Evolutionary conservation across 208 protist genomes (phyloP).

Genomic region (Trypanosoma lewisi): DNA sequence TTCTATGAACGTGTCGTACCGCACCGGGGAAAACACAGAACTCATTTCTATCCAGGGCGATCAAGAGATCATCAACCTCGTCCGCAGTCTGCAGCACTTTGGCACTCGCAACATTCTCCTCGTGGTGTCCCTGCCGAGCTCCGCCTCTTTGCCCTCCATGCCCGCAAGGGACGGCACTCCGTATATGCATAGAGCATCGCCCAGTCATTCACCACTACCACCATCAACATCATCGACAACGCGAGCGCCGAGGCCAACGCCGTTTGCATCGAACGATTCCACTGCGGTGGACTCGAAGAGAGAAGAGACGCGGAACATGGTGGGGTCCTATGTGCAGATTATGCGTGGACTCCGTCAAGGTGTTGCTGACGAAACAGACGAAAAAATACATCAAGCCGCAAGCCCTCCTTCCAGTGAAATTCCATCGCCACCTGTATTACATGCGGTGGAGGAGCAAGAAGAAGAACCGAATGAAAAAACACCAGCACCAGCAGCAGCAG

Average conservation of each 20-base stretch:
- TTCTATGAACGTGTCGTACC: neutral
- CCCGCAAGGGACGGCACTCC: neutral
- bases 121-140: neutral
- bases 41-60: slow-evolving; percentile 18
- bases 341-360: neutral
- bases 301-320: slow-evolving; percentile 3
- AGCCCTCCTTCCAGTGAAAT: neutral
- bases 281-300: neutral
- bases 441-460: neutral
- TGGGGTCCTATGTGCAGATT: neutral
- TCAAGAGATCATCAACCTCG: slow-evolving; percentile 26
- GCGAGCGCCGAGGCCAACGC: neutral
- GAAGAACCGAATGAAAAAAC: slow-evolving; percentile 1
- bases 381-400: neutral
- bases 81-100: slow-evolving; percentile 21
- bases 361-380: neutral
- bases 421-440: neutral
- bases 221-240: neutral
- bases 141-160: neutral
- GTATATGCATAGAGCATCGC: neutral
- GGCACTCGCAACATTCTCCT: slow-evolving; percentile 26
- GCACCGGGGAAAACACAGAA: neutral
- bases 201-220: neutral
- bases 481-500: slow-evolving; percentile 1
- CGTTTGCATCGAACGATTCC: neutral